Conservation (phyloP, 208 protist genomes). For the Trypanosoma theileri region DNA sequence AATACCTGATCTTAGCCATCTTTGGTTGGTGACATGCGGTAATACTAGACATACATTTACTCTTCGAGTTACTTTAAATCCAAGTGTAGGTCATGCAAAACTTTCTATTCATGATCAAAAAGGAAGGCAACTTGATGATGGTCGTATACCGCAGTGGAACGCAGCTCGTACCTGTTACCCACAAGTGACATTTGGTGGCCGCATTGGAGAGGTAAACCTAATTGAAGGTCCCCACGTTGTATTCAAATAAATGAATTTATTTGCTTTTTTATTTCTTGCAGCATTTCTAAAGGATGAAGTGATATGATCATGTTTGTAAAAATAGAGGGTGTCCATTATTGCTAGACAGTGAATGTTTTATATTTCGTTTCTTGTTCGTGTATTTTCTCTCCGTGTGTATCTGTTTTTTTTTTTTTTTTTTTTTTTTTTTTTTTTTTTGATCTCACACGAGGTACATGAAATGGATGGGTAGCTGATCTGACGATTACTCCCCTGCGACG, state of each 20-base stretch:
- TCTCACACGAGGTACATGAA: too few relatives aligned
- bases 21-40: constrained; percentile 73
- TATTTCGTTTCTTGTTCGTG: neutral
- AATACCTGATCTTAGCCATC: constrained; percentile 71
- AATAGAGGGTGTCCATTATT: neutral
- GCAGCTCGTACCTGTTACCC: constrained; percentile 63
- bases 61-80: constrained; percentile 54
- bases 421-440: too few relatives aligned
- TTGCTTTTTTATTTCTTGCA: too few relatives aligned
- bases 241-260: constrained; percentile 8
- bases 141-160: constrained; percentile 83
- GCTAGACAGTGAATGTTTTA: neutral
- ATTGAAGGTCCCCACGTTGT: constrained; percentile 53
- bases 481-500: too few relatives aligned
- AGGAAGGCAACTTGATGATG: constrained; percentile 72
- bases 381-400: too few relatives aligned
- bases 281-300: neutral
- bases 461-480: too few relatives aligned
- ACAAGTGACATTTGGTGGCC: constrained; percentile 84
- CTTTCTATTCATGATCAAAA: constrained; percentile 71
- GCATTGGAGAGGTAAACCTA: constrained; percentile 65
- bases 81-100: constrained; percentile 62
- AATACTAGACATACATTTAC: constrained; percentile 37
- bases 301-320: constrained; percentile 3
- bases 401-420: too few relatives aligned